Evolutionary conservation across 2,329 filamentous ascomycete genomes (phyloP), one percentile per base, ranked within the genome.

Genomic region (Bipolaris oryzae): DNA sequence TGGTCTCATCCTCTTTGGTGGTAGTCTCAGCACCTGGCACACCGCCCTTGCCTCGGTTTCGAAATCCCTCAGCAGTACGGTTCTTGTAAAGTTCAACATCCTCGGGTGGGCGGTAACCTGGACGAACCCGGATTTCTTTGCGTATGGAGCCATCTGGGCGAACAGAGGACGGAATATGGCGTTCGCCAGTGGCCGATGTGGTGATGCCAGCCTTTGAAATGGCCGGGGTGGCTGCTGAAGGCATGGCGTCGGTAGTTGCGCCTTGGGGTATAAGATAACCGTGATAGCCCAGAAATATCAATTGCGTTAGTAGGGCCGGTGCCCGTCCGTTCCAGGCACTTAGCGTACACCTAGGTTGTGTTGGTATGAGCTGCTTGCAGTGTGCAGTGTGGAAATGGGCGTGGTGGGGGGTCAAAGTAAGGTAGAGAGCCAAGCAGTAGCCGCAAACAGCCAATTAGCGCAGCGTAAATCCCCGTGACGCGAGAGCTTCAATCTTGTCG

Each of bases 31-130:
- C 90, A 21, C 94, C 94, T 3, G 92, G 91, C 4, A 96, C 84
- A 20, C 85, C 89, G 55, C 76, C 80, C 55, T 85, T 87, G 23
- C 85, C 86, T 50, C 91, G 87, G 66, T 86, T 92, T 72, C 92
- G 92, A 80, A 90, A 96, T 47, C 86, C 87, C 74, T 95, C 90
- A 47, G 93, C 93, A 1, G 89, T 92, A 55, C 91, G 88, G 77
- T 96, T 97, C 80, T 92, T 96, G 84, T 99, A 99, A 43, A 96
- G 83, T 73, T 97, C 92, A 62, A 98, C 89, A 77, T 99, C 95
- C 79, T 99, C 95, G 0, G 93, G 92, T 1, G 95, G 96, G 33
- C 88, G 88, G 78, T 97, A 99, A 51, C 95, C 96, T 0, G 95
- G 94, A 28, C 92, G 87, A 59, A 99, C 92, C 72, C 91, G 91